These are phyloP conservation scores for Neurospora tetrasperma DNA, from an alignment of 495 filamentous ascomycete genomes.

Conservation along the genomic window DNA sequence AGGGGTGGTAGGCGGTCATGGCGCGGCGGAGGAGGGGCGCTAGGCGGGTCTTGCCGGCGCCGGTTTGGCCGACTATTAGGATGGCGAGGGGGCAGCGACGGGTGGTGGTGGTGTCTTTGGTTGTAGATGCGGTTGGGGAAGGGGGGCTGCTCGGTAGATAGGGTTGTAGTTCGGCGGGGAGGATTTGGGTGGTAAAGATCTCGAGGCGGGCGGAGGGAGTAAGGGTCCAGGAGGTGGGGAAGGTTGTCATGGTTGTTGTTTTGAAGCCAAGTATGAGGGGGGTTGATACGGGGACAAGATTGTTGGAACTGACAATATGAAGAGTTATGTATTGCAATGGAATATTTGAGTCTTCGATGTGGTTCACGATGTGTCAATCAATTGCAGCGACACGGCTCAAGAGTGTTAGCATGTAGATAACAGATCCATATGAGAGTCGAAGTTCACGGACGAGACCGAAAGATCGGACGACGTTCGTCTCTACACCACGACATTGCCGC, in stretches of 20 bases:
- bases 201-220: constrained; percentile 3
- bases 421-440: not conserved
- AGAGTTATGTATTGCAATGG: not conserved
- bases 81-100: constrained; percentile 19
- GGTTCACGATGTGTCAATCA: not conserved
- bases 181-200: constrained; percentile 12
- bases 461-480: not conserved
- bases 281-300: no score
- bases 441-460: not conserved
- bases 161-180: constrained; percentile 10
- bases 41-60: constrained; percentile 31
- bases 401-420: no score
- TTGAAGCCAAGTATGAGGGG: no score
- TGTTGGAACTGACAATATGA: not conserved
- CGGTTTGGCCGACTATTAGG: constrained; percentile 32
- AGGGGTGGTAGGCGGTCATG: constrained; percentile 4
- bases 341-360: not conserved
- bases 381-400: not conserved
- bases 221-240: constrained; percentile 12
- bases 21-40: constrained; percentile 20
- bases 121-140: not conserved
- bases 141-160: not conserved
- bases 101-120: not conserved
- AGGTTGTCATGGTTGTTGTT: not conserved
- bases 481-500: not conserved